Percentiles rank a stretch among this genome's conserved stretches.
These are phyloP conservation scores for Lichtheimia ornata DNA, from an alignment of 371 early-diverging fungal species.

Conservation along the genomic window DNA sequence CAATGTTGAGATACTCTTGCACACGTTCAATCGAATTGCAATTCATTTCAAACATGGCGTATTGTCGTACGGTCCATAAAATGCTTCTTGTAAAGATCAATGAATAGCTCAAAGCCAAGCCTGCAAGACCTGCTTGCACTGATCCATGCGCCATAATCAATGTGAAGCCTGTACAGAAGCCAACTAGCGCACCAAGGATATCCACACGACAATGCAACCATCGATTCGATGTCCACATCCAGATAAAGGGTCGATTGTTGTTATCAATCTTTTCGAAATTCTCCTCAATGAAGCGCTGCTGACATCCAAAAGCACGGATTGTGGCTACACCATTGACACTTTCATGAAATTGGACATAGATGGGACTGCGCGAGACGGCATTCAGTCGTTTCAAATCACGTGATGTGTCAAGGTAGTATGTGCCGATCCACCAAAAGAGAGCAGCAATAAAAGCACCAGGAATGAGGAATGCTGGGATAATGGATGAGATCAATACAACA, in stretches of 20 bases:
- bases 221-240: slow-evolving; percentile 85
- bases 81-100: slow-evolving; percentile 68
- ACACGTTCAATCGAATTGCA: slow-evolving; percentile 79
- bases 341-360: slow-evolving; percentile 78
- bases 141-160: slow-evolving; percentile 47
- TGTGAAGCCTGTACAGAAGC: slow-evolving; percentile 72
- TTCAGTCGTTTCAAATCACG: slow-evolving; percentile 92
- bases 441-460: slow-evolving; percentile 53
- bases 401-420: slow-evolving; percentile 69
- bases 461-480: slow-evolving; percentile 56
- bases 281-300: slow-evolving; percentile 62
- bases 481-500: slow-evolving; percentile 28
- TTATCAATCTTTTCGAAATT: slow-evolving; percentile 59
- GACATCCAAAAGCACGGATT: slow-evolving; percentile 75
- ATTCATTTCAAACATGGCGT: slow-evolving; percentile 83
- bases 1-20: slow-evolving; percentile 69
- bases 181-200: slow-evolving; percentile 66
- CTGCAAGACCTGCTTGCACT: slow-evolving; percentile 77
- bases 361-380: slow-evolving; percentile 77
- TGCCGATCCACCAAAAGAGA: slow-evolving; percentile 50
- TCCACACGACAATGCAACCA: slow-evolving; percentile 88
- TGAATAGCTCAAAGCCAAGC: slow-evolving; percentile 75
- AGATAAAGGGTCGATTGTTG: slow-evolving; percentile 80
- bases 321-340: slow-evolving; percentile 75
- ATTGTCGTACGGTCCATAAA: slow-evolving; percentile 78